Conservation (phyloP, 2,329 filamentous ascomycete genomes). For the Colletotrichum plurivorum region DNA sequence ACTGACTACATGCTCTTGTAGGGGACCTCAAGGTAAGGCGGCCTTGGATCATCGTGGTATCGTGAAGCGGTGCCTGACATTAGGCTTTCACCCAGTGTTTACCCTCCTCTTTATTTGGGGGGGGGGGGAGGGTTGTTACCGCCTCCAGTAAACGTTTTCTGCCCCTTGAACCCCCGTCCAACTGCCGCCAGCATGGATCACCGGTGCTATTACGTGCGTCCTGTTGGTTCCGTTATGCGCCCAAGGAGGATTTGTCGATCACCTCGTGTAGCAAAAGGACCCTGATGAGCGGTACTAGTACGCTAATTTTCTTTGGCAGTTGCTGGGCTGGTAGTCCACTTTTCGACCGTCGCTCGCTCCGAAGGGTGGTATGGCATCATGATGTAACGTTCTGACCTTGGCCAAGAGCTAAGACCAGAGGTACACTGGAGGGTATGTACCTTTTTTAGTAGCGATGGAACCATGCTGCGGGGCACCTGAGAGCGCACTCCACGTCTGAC, state of each 20-base stretch:
- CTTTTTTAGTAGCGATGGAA: too few relatives aligned
- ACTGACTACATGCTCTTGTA: too few relatives aligned
- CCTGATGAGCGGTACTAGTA: not conserved
- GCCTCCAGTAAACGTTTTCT: too few relatives aligned
- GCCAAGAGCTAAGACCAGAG: constrained; percentile 12
- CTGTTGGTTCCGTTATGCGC: not conserved
- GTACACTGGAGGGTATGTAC: too few relatives aligned
- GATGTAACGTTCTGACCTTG: constrained; percentile 38
- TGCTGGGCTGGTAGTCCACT: not conserved
- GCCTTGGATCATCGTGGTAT: too few relatives aligned
- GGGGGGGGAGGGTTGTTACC: too few relatives aligned
- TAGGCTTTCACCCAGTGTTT: too few relatives aligned
- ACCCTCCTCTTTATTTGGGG: too few relatives aligned
- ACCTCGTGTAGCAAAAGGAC: constrained; percentile 18
- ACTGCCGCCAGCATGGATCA: not conserved
- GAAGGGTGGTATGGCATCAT: constrained; percentile 34
- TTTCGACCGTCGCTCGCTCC: not conserved
- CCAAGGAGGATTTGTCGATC: not conserved
- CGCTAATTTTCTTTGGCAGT: not conserved
- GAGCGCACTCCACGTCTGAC: not conserved
- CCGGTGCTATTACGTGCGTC: not conserved
- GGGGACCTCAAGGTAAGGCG: too few relatives aligned
- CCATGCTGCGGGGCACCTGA: not conserved
- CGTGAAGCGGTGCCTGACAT: too few relatives aligned
- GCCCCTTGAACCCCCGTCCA: too few relatives aligned